Percentiles rank a stretch among this genome's conserved stretches.
These are phyloP conservation scores for Aureobasidium leucospermi DNA, from an alignment of 2,329 filamentous ascomycete species.

Conservation along the genomic window DNA sequence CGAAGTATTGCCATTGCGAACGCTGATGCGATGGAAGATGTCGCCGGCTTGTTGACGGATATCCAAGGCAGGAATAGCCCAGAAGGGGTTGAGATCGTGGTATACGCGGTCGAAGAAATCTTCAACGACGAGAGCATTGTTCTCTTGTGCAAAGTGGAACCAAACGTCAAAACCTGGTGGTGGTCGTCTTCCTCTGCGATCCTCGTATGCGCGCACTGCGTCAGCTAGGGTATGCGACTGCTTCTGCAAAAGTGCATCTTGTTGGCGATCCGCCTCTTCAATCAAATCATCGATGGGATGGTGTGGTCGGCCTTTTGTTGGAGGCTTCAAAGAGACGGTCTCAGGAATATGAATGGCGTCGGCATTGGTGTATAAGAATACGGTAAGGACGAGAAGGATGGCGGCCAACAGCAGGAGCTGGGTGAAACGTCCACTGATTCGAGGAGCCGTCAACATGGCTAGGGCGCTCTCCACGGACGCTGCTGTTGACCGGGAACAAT, in stretches of 20 bases:
- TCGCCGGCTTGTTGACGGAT: slow-evolving; percentile 36
- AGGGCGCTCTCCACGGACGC: background rate
- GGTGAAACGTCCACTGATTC: slow-evolving; percentile 7
- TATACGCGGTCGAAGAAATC: slow-evolving; percentile 47
- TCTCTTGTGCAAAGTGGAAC: slow-evolving; percentile 37
- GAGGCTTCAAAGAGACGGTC: background rate
- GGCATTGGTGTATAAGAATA: slow-evolving; percentile 4
- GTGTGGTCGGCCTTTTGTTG: background rate
- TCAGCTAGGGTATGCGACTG: slow-evolving; percentile 30
- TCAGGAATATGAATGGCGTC: background rate
- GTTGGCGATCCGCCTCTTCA: slow-evolving; percentile 27
- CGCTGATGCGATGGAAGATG: slow-evolving; percentile 31
- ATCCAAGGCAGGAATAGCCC: slow-evolving; percentile 36
- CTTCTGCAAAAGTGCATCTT: slow-evolving; percentile 26
- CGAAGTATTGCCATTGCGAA: slow-evolving; percentile 32
- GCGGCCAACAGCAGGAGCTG: slow-evolving; percentile 11
- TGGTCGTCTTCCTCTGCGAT: slow-evolving; percentile 40
- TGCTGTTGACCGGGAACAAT: background rate
- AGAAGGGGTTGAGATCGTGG: slow-evolving; percentile 42
- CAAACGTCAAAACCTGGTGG: slow-evolving; percentile 44
- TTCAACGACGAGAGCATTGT: slow-evolving; percentile 40
- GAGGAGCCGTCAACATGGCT: slow-evolving; percentile 7
- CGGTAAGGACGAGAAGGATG: background rate
- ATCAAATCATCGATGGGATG: slow-evolving; percentile 36
- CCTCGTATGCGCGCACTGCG: slow-evolving; percentile 37